These are phyloP conservation scores for Corynascus novoguineensis DNA, from an alignment of 495 filamentous ascomycete genomes.

Conservation along the genomic window DNA sequence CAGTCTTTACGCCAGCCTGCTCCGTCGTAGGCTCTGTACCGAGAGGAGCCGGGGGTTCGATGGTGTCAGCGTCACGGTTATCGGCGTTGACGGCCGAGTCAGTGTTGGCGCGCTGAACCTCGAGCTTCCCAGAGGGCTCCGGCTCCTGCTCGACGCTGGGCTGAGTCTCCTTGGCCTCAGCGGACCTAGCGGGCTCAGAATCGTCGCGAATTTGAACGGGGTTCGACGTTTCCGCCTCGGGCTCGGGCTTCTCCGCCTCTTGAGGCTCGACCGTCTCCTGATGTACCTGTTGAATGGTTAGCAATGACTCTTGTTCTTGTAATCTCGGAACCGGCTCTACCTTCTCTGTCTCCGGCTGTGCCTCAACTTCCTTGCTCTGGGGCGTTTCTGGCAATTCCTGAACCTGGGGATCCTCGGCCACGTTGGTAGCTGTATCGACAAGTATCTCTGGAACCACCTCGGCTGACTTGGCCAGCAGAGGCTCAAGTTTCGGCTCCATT, in stretches of 20 bases:
- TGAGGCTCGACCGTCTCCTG: slow-evolving; percentile 10
- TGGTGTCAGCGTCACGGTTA: slow-evolving; percentile 4
- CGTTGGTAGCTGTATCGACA: background rate
- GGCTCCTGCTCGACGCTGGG: slow-evolving; percentile 19
- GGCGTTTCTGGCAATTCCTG: background rate
- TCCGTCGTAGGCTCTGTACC: slow-evolving; percentile 16
- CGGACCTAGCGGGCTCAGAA: slow-evolving; percentile 27
- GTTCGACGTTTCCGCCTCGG: slow-evolving; percentile 11
- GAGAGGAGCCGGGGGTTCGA: slow-evolving; percentile 14
- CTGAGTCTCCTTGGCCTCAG: slow-evolving; percentile 24
- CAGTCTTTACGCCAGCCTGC: slow-evolving; percentile 15
- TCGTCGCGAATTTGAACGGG: slow-evolving; percentile 17
- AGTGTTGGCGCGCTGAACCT: slow-evolving; percentile 5
- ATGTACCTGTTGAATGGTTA: slow-evolving; percentile 16
- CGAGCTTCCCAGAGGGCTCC: slow-evolving; percentile 25
- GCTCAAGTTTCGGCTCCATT: slow-evolving; percentile 9
- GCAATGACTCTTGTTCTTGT: slow-evolving; percentile 16
- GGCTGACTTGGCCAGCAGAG: slow-evolving; percentile 10
- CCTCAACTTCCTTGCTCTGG: slow-evolving; percentile 10
- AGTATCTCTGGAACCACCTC: background rate
- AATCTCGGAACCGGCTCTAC: slow-evolving; percentile 19
- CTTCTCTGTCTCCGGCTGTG: slow-evolving; percentile 25
- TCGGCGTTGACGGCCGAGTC: slow-evolving; percentile 14
- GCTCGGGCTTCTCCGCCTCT: slow-evolving; percentile 15
- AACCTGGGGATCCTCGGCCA: background rate